These are phyloP conservation scores for Lepidium didymum DNA, from an alignment of 345 rosid genomes.

Conservation along the genomic window DNA sequence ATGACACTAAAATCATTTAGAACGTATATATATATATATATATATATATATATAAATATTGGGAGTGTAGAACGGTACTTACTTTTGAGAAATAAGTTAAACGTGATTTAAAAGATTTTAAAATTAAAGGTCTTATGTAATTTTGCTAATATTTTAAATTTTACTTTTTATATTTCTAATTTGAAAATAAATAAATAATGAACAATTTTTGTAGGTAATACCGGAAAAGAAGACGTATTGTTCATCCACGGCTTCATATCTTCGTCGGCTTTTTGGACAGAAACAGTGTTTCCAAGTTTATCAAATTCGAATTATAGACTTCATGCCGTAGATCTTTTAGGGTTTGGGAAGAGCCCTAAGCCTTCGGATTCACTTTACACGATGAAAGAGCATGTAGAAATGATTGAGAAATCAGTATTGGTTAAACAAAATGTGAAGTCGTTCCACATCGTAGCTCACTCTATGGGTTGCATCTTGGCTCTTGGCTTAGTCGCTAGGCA, in stretches of 20 bases:
- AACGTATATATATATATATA: neutral
- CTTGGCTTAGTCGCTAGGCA: constrained; percentile 68
- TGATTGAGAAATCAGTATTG: constrained; percentile 69
- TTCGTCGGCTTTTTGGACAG: constrained; percentile 89
- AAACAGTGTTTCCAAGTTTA: constrained; percentile 77
- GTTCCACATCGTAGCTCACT: constrained; percentile 93
- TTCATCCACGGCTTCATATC: constrained; percentile 96
- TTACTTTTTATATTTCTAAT: neutral
- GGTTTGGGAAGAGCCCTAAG: constrained; percentile 93
- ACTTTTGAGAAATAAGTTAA: neutral
- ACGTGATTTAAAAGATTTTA: too few relatives aligned
- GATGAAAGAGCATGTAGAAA: constrained; percentile 69
- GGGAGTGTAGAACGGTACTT: neutral
- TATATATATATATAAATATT: too few relatives aligned
- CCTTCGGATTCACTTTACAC: constrained; percentile 84
- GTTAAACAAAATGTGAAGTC: constrained; percentile 55
- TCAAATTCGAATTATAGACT: constrained; percentile 49
- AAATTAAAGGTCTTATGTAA: too few relatives aligned
- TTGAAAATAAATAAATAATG: neutral
- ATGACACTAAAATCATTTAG: too few relatives aligned
- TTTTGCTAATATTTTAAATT: neutral
- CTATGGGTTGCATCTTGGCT: constrained; percentile 95
- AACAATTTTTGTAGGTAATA: neutral
- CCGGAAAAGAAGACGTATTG: constrained; percentile 55
- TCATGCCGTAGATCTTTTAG: constrained; percentile 75